Evolutionary conservation across 495 filamentous ascomycete species (phyloP).

Genomic region (Talaromyces adpressus): DNA sequence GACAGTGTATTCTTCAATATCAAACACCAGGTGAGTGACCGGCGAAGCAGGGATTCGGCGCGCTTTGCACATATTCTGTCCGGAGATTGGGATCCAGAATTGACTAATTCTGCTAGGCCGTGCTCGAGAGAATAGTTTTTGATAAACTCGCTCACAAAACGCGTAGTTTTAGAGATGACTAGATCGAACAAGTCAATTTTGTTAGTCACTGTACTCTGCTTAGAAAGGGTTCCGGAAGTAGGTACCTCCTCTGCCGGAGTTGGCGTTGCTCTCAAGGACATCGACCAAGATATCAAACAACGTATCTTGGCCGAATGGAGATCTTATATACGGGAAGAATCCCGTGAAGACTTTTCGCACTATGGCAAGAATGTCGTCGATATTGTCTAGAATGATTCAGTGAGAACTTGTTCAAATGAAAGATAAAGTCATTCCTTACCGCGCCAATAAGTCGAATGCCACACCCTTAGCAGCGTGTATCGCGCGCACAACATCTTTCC

Average conservation of each 20-base stretch:
- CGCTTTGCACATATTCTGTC: slow-evolving; percentile 22
- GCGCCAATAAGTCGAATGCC: slow-evolving; percentile 27
- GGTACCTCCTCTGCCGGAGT: slow-evolving; percentile 23
- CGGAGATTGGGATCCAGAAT: not conserved
- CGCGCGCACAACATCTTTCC: slow-evolving; percentile 46
- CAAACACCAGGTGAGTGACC: slow-evolving; percentile 30
- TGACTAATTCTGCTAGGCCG: slow-evolving; percentile 4
- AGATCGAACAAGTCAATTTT: not conserved
- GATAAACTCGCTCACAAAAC: not conserved
- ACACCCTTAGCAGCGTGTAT: slow-evolving; percentile 37
- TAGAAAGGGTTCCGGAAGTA: not conserved
- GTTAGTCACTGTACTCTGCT: not conserved
- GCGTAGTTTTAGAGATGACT: not conserved
- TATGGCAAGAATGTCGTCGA: slow-evolving; percentile 20
- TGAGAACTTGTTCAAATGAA: not conserved
- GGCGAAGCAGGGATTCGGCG: slow-evolving; percentile 32
- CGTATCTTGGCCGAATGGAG: slow-evolving; percentile 32
- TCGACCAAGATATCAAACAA: slow-evolving; percentile 39
- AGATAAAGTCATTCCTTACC: slow-evolving; percentile 17
- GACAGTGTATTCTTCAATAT: slow-evolving; percentile 15
- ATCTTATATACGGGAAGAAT: slow-evolving; percentile 24
- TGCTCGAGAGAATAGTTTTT: not conserved
- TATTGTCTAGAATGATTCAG: slow-evolving; percentile 18
- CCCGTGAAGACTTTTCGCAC: slow-evolving; percentile 21
- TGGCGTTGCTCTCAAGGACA: slow-evolving; percentile 25